These are phyloP conservation scores for Caryopteris hybrid DNA, from an alignment of 305 asterid genomes.

Conservation along the genomic window DNA sequence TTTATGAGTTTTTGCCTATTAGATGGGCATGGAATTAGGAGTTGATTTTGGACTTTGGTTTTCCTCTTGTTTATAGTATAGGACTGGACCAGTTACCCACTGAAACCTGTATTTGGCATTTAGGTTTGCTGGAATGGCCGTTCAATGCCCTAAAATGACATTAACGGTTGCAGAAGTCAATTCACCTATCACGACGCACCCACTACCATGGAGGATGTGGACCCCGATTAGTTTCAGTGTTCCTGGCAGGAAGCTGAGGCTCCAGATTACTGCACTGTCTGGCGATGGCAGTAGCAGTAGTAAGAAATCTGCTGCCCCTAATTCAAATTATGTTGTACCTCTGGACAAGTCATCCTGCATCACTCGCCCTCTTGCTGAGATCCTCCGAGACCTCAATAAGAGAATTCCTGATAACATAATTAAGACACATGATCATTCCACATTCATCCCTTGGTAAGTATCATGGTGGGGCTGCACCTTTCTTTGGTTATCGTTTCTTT, in stretches of 20 bases:
- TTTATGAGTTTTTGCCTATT: too few species aligned
- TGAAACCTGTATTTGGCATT: background rate
- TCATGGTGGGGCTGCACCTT: background rate
- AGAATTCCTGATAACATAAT: constrained; percentile 83
- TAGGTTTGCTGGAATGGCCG: constrained; percentile 41
- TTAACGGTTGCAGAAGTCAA: constrained; percentile 33
- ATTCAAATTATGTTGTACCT: constrained; percentile 87
- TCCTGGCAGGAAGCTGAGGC: constrained; percentile 31
- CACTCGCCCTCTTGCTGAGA: constrained; percentile 91
- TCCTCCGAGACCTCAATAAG: constrained; percentile 87
- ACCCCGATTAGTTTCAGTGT: constrained; percentile 21
- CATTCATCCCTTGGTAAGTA: constrained; percentile 72
- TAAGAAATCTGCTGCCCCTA: constrained; percentile 55
- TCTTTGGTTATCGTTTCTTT: background rate
- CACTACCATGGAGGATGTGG: constrained; percentile 18
- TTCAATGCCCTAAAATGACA: constrained; percentile 39
- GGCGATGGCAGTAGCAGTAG: constrained; percentile 38
- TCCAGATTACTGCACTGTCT: constrained; percentile 45
- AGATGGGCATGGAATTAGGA: too few species aligned
- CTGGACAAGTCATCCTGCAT: constrained; percentile 75
- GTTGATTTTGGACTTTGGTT: too few species aligned
- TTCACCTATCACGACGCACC: constrained; percentile 23
- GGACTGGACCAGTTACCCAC: too few species aligned
- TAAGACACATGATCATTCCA: constrained; percentile 52
- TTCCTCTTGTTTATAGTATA: too few species aligned